Conservation (phyloP, 257 asterid genomes). For the Solanum phureja region DNA sequence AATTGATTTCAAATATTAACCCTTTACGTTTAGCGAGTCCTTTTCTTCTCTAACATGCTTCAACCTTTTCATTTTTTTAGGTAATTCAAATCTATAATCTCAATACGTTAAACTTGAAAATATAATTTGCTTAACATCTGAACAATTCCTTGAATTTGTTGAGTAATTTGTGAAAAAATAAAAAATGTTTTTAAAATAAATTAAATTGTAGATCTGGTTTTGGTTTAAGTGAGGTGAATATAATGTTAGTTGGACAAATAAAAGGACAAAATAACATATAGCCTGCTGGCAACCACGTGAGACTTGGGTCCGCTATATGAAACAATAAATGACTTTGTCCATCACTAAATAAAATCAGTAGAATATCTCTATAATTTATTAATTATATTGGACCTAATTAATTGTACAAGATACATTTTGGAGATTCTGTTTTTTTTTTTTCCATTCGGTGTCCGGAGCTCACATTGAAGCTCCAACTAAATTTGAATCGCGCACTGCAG, state of each 20-base stretch:
- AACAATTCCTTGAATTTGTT: background rate
- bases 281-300: background rate
- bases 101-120: background rate
- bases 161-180: background rate
- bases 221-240: background rate
- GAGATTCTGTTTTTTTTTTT: too few relatives aligned
- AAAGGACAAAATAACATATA: background rate
- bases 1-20: background rate
- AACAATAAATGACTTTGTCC: background rate
- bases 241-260: background rate
- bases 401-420: background rate
- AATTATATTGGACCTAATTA: background rate
- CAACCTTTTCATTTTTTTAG: too few relatives aligned
- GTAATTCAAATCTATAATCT: too few relatives aligned
- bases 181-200: background rate
- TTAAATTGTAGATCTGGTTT: background rate
- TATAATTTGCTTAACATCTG: background rate
- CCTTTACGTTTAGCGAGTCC: background rate
- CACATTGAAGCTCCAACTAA: too few relatives aligned
- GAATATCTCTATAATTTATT: background rate
- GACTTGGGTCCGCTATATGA: background rate
- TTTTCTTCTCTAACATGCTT: background rate
- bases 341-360: background rate
- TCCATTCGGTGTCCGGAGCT: too few relatives aligned
- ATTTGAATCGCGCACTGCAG: too few relatives aligned